Conservation (phyloP, 202 grass and related monocot genomes). For the Panicum virgatum region DNA sequence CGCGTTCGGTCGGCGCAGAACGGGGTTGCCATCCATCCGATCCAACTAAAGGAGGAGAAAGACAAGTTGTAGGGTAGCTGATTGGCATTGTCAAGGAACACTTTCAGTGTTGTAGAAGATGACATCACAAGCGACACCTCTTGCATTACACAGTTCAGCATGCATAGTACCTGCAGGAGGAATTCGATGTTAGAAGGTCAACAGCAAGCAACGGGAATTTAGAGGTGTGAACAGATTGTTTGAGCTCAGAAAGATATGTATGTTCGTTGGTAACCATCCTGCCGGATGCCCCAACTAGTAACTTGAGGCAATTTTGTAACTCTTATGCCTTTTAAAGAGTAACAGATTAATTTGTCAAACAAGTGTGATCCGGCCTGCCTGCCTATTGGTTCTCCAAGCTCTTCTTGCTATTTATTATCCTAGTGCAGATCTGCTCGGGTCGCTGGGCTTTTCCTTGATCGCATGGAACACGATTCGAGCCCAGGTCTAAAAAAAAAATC, state of each 20-base stretch:
- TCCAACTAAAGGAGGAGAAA: conserved; percentile 51
- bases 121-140: neutral
- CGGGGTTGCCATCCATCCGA: conserved; percentile 68
- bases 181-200: neutral
- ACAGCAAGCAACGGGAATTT: neutral
- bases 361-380: neutral
- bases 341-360: conserved; percentile 2
- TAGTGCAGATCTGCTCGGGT: neutral
- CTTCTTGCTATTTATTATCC: neutral
- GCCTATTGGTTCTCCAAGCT: neutral
- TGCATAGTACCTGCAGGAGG: neutral
- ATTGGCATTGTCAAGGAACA: neutral
- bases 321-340: neutral
- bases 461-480: no score
- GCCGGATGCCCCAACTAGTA: neutral
- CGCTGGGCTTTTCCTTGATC: neutral
- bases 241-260: neutral
- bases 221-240: neutral
- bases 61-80: conserved; percentile 34
- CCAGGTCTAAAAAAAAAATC: no score
- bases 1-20: conserved; percentile 57
- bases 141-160: neutral
- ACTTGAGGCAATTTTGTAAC: conserved; percentile 19
- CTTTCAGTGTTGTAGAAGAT: neutral
- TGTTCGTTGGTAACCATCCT: neutral